A percentile compares a stretch with the other conserved stretches of the same genome.
Conservation (phyloP, 2,329 filamentous ascomycete genomes). For the Pseudopithomyces maydicus region DNA sequence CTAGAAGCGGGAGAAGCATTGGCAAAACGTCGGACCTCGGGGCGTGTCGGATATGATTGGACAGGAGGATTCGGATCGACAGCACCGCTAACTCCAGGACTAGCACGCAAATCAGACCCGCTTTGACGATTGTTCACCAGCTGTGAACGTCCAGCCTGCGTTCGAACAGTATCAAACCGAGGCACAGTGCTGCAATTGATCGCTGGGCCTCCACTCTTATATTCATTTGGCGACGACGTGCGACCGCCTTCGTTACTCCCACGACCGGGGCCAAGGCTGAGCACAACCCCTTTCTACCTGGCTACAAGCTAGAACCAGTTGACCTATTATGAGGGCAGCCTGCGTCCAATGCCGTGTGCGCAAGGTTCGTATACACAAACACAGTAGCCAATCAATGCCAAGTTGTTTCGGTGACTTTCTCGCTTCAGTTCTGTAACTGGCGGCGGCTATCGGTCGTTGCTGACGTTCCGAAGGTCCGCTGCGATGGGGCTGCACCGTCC, state of each 20-base stretch:
- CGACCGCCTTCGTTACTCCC: background rate
- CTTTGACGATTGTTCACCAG: background rate
- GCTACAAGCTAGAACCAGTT: no score
- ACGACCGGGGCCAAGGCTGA: background rate
- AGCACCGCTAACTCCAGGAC: background rate
- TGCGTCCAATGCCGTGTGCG: slow-evolving; percentile 2
- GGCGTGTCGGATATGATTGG: background rate
- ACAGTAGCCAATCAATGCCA: background rate
- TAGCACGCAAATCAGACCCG: background rate
- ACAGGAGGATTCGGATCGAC: no score
- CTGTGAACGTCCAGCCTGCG: background rate
- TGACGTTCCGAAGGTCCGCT: slow-evolving; percentile 4
- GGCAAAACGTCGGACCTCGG: background rate
- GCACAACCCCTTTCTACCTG: background rate
- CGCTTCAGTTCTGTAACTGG: background rate
- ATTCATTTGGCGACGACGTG: background rate
- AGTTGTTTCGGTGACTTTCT: background rate
- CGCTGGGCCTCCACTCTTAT: background rate
- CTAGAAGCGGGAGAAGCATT: background rate
- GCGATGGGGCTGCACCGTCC: background rate
- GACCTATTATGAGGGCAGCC: background rate
- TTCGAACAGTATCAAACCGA: background rate
- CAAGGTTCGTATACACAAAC: background rate
- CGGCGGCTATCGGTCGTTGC: slow-evolving; percentile 1
- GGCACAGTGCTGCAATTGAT: background rate